A percentile compares a stretch with the other conserved stretches of the same genome.
These are phyloP conservation scores for Alternaria angustiovoidea DNA, from an alignment of 2,329 filamentous ascomycete genomes.

Conservation along the genomic window DNA sequence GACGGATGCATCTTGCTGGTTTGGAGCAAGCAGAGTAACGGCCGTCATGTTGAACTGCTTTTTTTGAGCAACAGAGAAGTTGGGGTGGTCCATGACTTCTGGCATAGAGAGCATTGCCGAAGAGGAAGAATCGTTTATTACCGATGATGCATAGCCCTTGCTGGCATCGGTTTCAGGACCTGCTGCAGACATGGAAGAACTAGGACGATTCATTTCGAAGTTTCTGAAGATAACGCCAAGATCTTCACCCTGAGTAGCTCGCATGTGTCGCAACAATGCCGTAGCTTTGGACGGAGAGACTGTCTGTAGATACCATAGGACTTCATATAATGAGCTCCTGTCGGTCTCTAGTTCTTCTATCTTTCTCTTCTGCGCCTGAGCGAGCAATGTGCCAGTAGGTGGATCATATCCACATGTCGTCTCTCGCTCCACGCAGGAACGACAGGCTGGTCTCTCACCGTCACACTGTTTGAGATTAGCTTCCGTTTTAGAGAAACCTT, in stretches of 20 bases:
- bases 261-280: conserved; percentile 15
- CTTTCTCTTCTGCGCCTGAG: conserved; percentile 15
- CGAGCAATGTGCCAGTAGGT: conserved; percentile 9
- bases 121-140: background rate
- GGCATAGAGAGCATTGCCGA: background rate
- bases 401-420: conserved; percentile 10
- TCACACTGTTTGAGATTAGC: conserved; percentile 15
- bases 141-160: background rate
- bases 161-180: background rate
- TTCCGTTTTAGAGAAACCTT: background rate
- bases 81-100: conserved; percentile 5
- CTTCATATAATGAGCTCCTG: conserved; percentile 18
- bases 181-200: background rate
- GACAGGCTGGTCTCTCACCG: conserved; percentile 14
- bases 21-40: background rate
- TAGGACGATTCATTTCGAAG: conserved; percentile 2
- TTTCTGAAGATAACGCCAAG: conserved; percentile 10
- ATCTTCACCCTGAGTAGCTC: conserved; percentile 13
- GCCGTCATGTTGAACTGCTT: background rate
- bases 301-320: conserved; percentile 28
- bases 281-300: conserved; percentile 18
- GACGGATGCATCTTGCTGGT: conserved; percentile 7
- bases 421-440: conserved; percentile 6
- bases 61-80: conserved; percentile 2
- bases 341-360: conserved; percentile 17